A percentile compares a stretch with the other conserved stretches of the same genome.
Evolutionary conservation across 1,284 basidiomycete genomes (phyloP).

Genomic region (Pyrrhoderma lamaoense): DNA sequence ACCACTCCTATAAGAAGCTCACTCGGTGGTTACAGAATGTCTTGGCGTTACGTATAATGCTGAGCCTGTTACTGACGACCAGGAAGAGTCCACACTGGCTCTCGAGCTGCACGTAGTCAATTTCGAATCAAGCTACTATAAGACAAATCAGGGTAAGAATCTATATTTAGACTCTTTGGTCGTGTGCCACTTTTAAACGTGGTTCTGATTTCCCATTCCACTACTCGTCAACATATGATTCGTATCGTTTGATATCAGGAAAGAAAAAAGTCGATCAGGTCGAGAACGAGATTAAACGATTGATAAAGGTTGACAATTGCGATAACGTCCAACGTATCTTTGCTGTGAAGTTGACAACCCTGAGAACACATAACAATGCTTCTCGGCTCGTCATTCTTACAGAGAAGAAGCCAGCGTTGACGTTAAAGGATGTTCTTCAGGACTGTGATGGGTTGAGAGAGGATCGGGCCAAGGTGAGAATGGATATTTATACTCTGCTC

Average conservation of each 20-base stretch:
- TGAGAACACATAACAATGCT: slow-evolving; percentile 25
- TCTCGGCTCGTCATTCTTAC: slow-evolving; percentile 55
- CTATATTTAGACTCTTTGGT: background rate
- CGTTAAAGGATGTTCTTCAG: slow-evolving; percentile 58
- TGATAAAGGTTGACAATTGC: slow-evolving; percentile 49
- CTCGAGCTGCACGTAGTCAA: slow-evolving; percentile 60
- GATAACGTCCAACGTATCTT: slow-evolving; percentile 52
- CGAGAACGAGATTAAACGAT: slow-evolving; percentile 55
- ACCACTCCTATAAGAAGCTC: background rate
- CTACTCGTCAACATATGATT: background rate
- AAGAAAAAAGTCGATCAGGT: slow-evolving; percentile 62
- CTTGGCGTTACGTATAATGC: slow-evolving; percentile 62
- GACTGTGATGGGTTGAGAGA: slow-evolving; percentile 61
- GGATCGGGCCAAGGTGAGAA: slow-evolving; percentile 55
- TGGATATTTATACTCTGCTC: too few relatives aligned
- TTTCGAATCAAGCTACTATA: slow-evolving; percentile 63
- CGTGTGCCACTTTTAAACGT: too few relatives aligned
- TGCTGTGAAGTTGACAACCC: slow-evolving; percentile 53
- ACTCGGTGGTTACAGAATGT: slow-evolving; percentile 35
- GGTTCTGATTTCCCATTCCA: too few relatives aligned
- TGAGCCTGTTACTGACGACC: slow-evolving; percentile 62
- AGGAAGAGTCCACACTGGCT: slow-evolving; percentile 39
- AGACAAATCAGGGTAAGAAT: slow-evolving; percentile 46
- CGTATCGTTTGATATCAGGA: slow-evolving; percentile 25
- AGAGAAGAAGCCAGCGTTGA: slow-evolving; percentile 58